Conservation (phyloP, 2,329 filamentous ascomycete genomes). For the Aspergillus transmontanensis region DNA sequence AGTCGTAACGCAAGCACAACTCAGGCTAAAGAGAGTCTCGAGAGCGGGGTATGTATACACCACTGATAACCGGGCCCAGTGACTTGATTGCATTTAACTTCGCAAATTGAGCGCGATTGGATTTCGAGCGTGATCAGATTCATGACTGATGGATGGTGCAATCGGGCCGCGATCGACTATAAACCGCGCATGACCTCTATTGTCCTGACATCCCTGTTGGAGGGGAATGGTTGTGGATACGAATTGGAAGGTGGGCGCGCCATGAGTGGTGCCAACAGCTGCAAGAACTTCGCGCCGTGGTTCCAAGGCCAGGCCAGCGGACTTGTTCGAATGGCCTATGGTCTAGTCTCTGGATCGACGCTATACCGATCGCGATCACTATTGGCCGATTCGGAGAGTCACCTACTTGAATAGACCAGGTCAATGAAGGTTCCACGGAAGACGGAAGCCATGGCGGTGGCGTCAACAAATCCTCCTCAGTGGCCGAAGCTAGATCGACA, state of each 20-base stretch:
- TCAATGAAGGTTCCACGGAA: background rate
- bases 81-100: background rate
- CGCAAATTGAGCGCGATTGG: background rate
- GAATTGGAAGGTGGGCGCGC: background rate
- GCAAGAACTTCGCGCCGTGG: background rate
- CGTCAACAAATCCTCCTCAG: background rate
- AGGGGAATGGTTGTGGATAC: background rate
- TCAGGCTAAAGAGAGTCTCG: background rate
- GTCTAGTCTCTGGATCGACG: background rate
- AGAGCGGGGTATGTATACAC: background rate
- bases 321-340: background rate
- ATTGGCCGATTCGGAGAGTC: background rate
- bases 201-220: background rate
- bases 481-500: background rate
- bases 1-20: background rate
- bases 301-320: background rate
- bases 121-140: background rate
- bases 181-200: background rate
- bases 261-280: background rate
- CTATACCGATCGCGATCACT: background rate
- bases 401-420: background rate
- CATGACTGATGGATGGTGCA: background rate
- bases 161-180: background rate
- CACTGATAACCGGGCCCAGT: background rate
- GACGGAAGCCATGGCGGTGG: background rate